Evolutionary conservation across 306 rosid genomes (phyloP), one percentile per base, ranked within the genome.

Genomic region (Neltuma alba): DNA sequence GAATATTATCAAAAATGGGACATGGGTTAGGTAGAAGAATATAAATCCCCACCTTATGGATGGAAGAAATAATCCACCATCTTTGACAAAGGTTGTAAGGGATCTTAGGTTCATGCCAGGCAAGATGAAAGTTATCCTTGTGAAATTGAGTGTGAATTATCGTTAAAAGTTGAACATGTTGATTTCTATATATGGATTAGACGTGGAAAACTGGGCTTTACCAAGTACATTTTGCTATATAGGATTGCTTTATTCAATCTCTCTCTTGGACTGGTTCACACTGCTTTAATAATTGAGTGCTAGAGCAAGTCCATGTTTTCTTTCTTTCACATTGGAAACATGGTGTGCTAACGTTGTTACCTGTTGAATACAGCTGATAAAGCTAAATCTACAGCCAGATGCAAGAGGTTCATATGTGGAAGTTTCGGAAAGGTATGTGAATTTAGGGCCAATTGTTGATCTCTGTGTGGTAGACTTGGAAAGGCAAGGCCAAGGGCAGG

Each of bases 401-500:
- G 76, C 91, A 58, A 96, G 93, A 90, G 99, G 99, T 77, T 96
- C 97, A 8, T 91, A 89, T 76, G 99, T 96, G 47, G 97, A 96
- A 80, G 96, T 91, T 45, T 74, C 91, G 88, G 99, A 96, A 85
- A 87, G 96, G 84, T 96, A 90, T 73, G 97, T 93, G 73, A 96
- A 96, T 80, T 91, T 96, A 91, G 99, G 98, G 81, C 99, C 99
- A 21, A 96, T 96, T 62, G 97, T 88, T 80, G 99, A 96, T 87
- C 90, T 96, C 79, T 96, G 98, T 80, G 98, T 96, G 73, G 98
- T 96, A 76, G 99, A 96, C 87, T 97, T 93, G 72, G 99, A 96
- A 80, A 91, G 99, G 87, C 99, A 96, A 92, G 99, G 98, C 66
- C 99, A 96, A 85, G 99, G 97, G 61, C 99, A 96, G 92, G 99